Percentiles rank a stretch among this genome's conserved stretches.
phyloP scores from a whole-genome alignment of 2,329 filamentous ascomycete genomes.

The Catunica adiposa region DNA sequence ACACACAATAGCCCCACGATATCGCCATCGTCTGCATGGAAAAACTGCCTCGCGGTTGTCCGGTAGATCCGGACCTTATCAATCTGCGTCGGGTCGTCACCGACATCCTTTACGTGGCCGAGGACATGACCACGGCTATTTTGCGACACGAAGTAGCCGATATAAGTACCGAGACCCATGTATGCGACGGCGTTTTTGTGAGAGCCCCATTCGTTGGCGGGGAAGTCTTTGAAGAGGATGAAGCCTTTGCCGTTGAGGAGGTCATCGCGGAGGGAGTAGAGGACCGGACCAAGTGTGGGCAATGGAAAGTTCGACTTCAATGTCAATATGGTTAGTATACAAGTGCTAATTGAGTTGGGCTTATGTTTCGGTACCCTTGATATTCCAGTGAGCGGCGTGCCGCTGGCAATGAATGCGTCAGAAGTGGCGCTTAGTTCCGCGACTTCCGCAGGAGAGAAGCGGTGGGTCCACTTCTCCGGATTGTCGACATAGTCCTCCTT shows the following conservation, averaged over 20 bases:
- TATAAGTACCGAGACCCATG: constrained; percentile 71
- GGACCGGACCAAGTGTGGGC: constrained; percentile 23
- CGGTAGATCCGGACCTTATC: constrained; percentile 82
- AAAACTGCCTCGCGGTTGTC: constrained; percentile 46
- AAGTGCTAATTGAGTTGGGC: not conserved
- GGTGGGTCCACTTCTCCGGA: constrained; percentile 57
- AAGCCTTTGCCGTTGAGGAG: constrained; percentile 71
- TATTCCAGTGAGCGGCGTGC: constrained; percentile 55
- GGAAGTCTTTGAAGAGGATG: constrained; percentile 75
- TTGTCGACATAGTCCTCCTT: constrained; percentile 44
- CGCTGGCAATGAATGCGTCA: constrained; percentile 50
- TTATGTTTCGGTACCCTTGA: constrained; percentile 17
- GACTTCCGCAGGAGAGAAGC: constrained; percentile 49
- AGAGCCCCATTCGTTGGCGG: constrained; percentile 57
- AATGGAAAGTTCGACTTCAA: constrained; percentile 28
- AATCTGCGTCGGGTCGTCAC: constrained; percentile 60
- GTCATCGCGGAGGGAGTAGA: constrained; percentile 25
- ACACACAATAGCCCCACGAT: constrained; percentile 73
- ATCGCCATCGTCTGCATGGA: constrained; percentile 64
- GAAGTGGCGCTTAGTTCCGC: constrained; percentile 48
- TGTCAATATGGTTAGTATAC: not conserved
- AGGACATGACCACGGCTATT: constrained; percentile 74
- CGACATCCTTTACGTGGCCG: constrained; percentile 77
- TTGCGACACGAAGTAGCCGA: constrained; percentile 78
- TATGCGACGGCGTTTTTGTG: constrained; percentile 76